A percentile compares a stretch with the other conserved stretches of the same genome.
phyloP scores from a whole-genome alignment of 2,329 filamentous ascomycete genomes.

The Calonectria ilicicola region DNA sequence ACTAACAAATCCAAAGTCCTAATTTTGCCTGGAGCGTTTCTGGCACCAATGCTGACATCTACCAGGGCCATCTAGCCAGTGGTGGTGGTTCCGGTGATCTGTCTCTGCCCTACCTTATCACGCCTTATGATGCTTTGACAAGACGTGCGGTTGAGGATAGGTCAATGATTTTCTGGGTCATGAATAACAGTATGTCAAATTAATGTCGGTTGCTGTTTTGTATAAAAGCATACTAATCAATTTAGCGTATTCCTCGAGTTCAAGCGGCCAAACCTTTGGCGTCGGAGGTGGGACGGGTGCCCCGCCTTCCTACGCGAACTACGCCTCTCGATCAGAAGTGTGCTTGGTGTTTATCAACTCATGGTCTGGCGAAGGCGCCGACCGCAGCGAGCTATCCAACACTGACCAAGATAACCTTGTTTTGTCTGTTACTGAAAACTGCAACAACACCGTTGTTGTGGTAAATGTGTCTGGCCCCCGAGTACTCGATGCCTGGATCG shows the following conservation, averaged over 20 bases:
- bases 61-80: slow-evolving; percentile 58
- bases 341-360: slow-evolving; percentile 76
- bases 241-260: not conserved
- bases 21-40: not conserved
- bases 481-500: slow-evolving; percentile 63
- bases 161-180: slow-evolving; percentile 2
- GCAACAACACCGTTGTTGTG: slow-evolving; percentile 68
- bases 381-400: slow-evolving; percentile 71
- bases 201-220: not conserved
- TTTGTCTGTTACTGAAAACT: slow-evolving; percentile 61
- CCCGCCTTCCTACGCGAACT: not conserved
- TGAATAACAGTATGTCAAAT: not conserved
- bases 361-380: slow-evolving; percentile 78
- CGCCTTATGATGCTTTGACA: slow-evolving; percentile 66
- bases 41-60: not conserved
- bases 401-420: slow-evolving; percentile 71
- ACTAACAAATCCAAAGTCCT: not conserved
- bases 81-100: slow-evolving; percentile 65
- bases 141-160: slow-evolving; percentile 54
- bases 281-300: not conserved
- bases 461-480: slow-evolving; percentile 76
- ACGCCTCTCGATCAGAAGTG: slow-evolving; percentile 35
- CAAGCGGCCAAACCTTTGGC: not conserved
- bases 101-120: slow-evolving; percentile 60
- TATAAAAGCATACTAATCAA: not conserved